These are phyloP conservation scores for Yarrowia bubula DNA, from an alignment of 805 yeast genomes.

Conservation along the genomic window DNA sequence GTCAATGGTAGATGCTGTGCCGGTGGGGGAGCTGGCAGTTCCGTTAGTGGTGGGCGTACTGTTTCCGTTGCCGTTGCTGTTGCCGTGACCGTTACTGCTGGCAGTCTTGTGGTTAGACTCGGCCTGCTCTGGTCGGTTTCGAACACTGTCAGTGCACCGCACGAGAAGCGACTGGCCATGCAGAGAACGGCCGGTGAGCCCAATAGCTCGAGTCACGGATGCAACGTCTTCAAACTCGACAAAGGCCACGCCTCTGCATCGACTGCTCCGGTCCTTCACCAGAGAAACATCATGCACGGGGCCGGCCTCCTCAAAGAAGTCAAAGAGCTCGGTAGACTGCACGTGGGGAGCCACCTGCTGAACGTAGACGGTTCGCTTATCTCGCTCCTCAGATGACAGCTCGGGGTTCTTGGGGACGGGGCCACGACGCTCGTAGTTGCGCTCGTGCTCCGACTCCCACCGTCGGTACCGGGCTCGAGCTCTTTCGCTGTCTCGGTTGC, in stretches of 20 bases:
- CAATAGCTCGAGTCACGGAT: slow-evolving; percentile 37
- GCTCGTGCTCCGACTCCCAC: slow-evolving; percentile 24
- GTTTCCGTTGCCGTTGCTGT: neutral
- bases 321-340: slow-evolving; percentile 36
- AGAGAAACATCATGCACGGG: slow-evolving; percentile 40
- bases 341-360: slow-evolving; percentile 40
- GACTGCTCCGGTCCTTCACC: slow-evolving; percentile 38
- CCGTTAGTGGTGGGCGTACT: neutral
- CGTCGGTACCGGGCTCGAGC: slow-evolving; percentile 20
- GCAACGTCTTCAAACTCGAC: slow-evolving; percentile 39
- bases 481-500: slow-evolving; percentile 1
- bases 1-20: neutral
- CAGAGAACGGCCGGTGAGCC: slow-evolving; percentile 38
- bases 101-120: neutral
- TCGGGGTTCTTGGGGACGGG: neutral
- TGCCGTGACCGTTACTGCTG: too few species aligned
- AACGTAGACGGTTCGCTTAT: slow-evolving; percentile 39
- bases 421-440: slow-evolving; percentile 17
- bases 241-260: slow-evolving; percentile 41
- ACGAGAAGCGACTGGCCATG: slow-evolving; percentile 34
- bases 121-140: neutral
- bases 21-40: neutral
- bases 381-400: neutral
- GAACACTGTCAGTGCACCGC: slow-evolving; percentile 11
- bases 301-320: slow-evolving; percentile 40